Base-by-base conservation (phyloP, 495 filamentous ascomycete species). In the Penicillium roqueforti region DNA sequence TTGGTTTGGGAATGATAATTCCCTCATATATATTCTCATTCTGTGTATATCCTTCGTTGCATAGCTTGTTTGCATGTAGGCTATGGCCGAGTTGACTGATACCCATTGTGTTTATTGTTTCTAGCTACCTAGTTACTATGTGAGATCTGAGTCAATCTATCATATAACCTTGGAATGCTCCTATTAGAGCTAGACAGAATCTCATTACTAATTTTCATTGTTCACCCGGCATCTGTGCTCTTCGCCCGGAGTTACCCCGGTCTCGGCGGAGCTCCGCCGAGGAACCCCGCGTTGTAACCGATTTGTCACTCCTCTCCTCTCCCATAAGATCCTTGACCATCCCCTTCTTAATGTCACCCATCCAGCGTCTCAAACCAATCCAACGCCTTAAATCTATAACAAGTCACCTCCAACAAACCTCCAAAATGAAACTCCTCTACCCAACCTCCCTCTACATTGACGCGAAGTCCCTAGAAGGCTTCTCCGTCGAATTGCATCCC, bases 381-480 rank as follows among this genome's bases (percentile, higher is more conserved):
- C 18, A 22, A 14, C 50, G 50, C 9, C 29, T 52, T 0, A 2
- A 20, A 3, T 6, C 14, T 2, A 8, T 52, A 14, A 34, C 14
- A 31, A 44, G 36, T 23, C 47, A 49, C 22, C 47, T 49, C 7
- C 39, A 34, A 43, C 19, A 23, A 43, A 58, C 7, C 14, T 22
- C 22, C 29, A 52, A 52, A 37, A 83, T 83, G 80, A 83, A 84
- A 67, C 76, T 84, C 63, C 78, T 83, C 26, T 84, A 84, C 66
- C 81, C 81, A 40, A 83, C 75, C 45, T 82, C 81, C 6, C 71
- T 83, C 52, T 63, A 65, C 28, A 72, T 83, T 58, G 69, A 82
- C 64, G 51, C 73, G 39, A 50, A 72, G 57, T 66, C 54, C 47
- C 68, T 83, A 52, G 62, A 81, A 47, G 80, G 78, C 59, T 83